A percentile compares a stretch with the other conserved stretches of the same genome.
phyloP scores from a whole-genome alignment of 2,329 filamentous ascomycete species.

The Fusarium liriodendri region DNA sequence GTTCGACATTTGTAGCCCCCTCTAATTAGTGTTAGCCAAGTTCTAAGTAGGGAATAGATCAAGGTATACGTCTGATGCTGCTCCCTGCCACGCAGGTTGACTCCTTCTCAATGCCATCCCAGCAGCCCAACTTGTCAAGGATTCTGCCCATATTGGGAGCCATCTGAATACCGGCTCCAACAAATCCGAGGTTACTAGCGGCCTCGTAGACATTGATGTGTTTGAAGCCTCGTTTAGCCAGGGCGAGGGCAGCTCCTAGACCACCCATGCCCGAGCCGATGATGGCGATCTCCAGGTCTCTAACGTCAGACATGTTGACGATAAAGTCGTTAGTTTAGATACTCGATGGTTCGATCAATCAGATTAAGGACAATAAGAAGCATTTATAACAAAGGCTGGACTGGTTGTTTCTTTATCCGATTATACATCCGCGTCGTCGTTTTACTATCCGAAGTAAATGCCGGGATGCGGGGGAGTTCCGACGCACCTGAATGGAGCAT shows the following conservation, averaged over 20 bases:
- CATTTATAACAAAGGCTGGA: conserved; percentile 1
- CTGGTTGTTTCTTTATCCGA: conserved; percentile 35
- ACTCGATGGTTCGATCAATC: neutral
- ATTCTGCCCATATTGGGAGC: conserved; percentile 86
- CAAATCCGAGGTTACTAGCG: conserved; percentile 49
- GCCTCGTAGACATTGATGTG: conserved; percentile 44
- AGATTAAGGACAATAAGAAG: neutral
- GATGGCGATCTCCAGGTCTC: conserved; percentile 39
- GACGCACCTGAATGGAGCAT: conserved; percentile 24
- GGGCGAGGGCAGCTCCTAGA: conserved; percentile 52
- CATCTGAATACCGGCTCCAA: conserved; percentile 86
- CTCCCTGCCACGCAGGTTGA: conserved; percentile 42
- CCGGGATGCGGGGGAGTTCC: conserved; percentile 31
- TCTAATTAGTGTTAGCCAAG: conserved; percentile 53
- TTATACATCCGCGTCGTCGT: neutral
- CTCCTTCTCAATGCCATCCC: conserved; percentile 67
- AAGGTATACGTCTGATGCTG: conserved; percentile 44
- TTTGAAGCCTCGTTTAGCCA: conserved; percentile 45
- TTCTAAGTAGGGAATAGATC: neutral
- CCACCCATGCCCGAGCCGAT: conserved; percentile 53
- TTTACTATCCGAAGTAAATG: conserved; percentile 33
- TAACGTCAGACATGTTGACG: conserved; percentile 28
- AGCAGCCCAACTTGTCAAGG: conserved; percentile 77
- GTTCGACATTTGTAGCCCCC: conserved; percentile 76
- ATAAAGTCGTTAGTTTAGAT: neutral